Base-by-base conservation (phyloP, 306 rosid genomes). In the Cicer arietinum region DNA sequence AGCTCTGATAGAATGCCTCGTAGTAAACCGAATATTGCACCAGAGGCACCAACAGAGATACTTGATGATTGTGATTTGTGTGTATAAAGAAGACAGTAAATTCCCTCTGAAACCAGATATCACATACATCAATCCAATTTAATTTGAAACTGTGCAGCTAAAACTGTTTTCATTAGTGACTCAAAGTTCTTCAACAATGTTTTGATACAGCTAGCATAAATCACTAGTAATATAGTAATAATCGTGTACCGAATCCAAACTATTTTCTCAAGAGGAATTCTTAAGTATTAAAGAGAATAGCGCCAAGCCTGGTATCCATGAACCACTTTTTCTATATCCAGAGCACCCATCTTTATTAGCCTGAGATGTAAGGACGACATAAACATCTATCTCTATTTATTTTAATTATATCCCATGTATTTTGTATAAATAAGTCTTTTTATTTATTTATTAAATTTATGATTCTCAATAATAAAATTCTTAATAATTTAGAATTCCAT, bases 41-140 rank as follows among this genome's bases (percentile, higher is more conserved):
- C 94, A 3, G 97, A 92, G 73, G 97, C 94, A 80, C 97, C 97
- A 71, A 92, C 96, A 7, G 96, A 92, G 54, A 90, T 88, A n/a
- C 84, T 87, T 61, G 75, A 62, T 61, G 75, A 62, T 69, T 84
- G 77, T 56, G 85, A 14, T 14, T 14, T 14, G 16, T 14, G 16
- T 78, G 76, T 90, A 90, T 35, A 92, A 84, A 65, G 92, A 80
- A 2, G 96, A 92, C 56, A 88, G 73, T 75, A 92, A 79, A 81
- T 90, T 90, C 48, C 97, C 92, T 1, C 97, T 92, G 60, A 90
- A 90, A 73, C 97, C 92, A 30, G 96, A 85, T 70, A 92, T 67
- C 80, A 88, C 48, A 74, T 92, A 92, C 9, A 92, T 75, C 71
- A 87, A 65, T 50, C 96, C 96, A 65, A 92, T 88, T 60, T 4